Percentiles rank a stretch among this genome's conserved stretches.
Evolutionary conservation across 371 early-diverging fungal genomes (phyloP).

Genomic region (Coemansia linderi): DNA sequence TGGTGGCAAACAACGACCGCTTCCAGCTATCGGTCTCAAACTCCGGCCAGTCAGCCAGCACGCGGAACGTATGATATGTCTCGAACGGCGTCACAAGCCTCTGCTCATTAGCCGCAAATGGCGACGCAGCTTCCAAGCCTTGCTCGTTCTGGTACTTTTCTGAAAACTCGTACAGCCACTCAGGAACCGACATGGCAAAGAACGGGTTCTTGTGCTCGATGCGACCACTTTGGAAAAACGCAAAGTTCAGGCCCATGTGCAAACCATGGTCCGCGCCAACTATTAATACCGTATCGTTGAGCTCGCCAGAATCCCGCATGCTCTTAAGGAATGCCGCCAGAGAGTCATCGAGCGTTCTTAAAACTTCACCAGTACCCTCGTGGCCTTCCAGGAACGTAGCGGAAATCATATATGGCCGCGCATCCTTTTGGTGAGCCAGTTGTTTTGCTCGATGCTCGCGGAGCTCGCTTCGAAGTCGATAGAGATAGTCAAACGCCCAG

Average conservation of each 20-base stretch:
- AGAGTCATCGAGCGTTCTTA: constrained; percentile 52
- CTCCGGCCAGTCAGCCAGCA: constrained; percentile 33
- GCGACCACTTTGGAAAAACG: constrained; percentile 52
- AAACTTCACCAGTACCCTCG: constrained; percentile 57
- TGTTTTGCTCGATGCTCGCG: constrained; percentile 17
- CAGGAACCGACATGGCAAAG: constrained; percentile 30
- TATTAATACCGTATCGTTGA: constrained; percentile 55
- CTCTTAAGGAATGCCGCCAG: constrained; percentile 50
- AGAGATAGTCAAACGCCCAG: constrained; percentile 55
- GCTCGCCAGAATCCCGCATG: constrained; percentile 53
- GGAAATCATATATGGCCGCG: constrained; percentile 55
- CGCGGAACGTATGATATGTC: constrained; percentile 24
- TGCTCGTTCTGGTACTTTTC: constrained; percentile 12
- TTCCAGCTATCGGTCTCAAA: constrained; percentile 12
- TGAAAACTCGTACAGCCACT: constrained; percentile 33
- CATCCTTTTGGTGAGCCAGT: not conserved
- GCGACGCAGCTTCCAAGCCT: constrained; percentile 17
- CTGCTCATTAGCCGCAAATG: constrained; percentile 38
- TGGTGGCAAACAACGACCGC: constrained; percentile 22
- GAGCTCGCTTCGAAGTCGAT: constrained; percentile 42
- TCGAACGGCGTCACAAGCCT: constrained; percentile 36
- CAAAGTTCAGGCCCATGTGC: constrained; percentile 59
- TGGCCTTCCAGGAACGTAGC: constrained; percentile 56
- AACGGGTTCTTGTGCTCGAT: constrained; percentile 56
- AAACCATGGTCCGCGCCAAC: constrained; percentile 57